These are phyloP conservation scores for Monosporascus sp. DNA, from an alignment of 2,329 filamentous ascomycete genomes.

Conservation along the genomic window DNA sequence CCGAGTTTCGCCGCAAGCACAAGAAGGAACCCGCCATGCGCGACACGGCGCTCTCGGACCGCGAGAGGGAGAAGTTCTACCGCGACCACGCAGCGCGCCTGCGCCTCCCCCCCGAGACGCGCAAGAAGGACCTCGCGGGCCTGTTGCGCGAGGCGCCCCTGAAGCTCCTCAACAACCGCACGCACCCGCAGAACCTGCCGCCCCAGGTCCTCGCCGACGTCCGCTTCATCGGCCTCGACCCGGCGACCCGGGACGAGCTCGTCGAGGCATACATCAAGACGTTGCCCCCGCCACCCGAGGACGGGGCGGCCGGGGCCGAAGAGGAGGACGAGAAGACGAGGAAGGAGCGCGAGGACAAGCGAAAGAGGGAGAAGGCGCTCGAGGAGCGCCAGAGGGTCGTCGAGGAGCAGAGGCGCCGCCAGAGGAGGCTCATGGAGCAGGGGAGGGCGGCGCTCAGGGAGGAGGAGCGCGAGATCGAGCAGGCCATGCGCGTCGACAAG, in stretches of 20 bases:
- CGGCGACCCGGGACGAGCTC: conserved; percentile 55
- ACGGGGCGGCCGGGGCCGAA: conserved; percentile 27
- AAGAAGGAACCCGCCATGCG: conserved; percentile 78
- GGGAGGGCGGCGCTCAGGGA: conserved; percentile 58
- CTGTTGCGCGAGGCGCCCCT: conserved; percentile 59
- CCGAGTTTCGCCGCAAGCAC: conserved; percentile 90
- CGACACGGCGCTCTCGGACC: conserved; percentile 64
- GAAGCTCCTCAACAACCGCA: conserved; percentile 53
- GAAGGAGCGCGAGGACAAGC: conserved; percentile 45
- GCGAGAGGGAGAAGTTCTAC: conserved; percentile 75
- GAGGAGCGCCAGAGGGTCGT: conserved; percentile 58
- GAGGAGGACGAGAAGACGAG: conserved; percentile 47
- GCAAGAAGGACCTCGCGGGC: conserved; percentile 63
- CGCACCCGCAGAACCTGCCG: conserved; percentile 53
- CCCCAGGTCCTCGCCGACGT: conserved; percentile 58
- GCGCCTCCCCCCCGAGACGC: conserved; percentile 58
- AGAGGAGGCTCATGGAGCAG: conserved; percentile 53
- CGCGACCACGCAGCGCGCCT: conserved; percentile 66
- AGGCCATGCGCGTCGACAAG: conserved; percentile 64
- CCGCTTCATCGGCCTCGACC: conserved; percentile 62
- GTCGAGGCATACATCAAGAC: conserved; percentile 62
- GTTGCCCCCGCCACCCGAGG: conserved; percentile 52
- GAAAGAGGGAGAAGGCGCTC: conserved; percentile 60
- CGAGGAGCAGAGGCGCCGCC: conserved; percentile 55
- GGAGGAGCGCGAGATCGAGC: conserved; percentile 62